phyloP scores from a whole-genome alignment of 1,284 basidiomycete species.

The Fomitopsis betulina region DNA sequence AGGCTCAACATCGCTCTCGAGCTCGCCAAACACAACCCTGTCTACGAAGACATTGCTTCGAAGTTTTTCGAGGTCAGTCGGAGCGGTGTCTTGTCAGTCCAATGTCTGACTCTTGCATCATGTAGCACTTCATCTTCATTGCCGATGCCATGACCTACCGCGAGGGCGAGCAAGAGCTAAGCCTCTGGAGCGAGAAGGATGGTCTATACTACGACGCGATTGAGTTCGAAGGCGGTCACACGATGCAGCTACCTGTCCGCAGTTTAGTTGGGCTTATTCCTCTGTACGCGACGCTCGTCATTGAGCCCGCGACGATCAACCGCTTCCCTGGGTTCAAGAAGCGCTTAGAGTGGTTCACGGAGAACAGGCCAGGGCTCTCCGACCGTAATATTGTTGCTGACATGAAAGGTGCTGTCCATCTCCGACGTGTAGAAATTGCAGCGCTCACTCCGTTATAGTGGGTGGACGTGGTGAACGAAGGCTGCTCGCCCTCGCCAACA shows the following conservation, averaged over 20 bases:
- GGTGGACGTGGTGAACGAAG: conserved; percentile 84
- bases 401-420: conserved; percentile 63
- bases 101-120: conserved; percentile 3
- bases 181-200: conserved; percentile 94
- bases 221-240: conserved; percentile 79
- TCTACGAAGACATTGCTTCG: conserved; percentile 99
- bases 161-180: conserved; percentile 69
- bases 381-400: conserved; percentile 97
- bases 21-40: conserved; percentile 94
- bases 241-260: conserved; percentile 88
- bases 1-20: conserved; percentile 97
- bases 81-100: background rate
- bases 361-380: conserved; percentile 85
- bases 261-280: conserved; percentile 95
- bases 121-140: conserved; percentile 91
- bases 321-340: conserved; percentile 97
- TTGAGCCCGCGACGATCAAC: conserved; percentile 87
- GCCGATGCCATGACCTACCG: conserved; percentile 96
- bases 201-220: conserved; percentile 99
- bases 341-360: conserved; percentile 97
- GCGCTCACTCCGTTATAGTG: conserved; percentile 34
- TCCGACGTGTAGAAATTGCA: too few relatives aligned
- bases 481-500: conserved; percentile 86
- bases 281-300: conserved; percentile 89
- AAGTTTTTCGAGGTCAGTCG: conserved; percentile 87